Base-by-base conservation (phyloP, 805 yeast genomes). In the Yarrowia phangngaensis region DNA sequence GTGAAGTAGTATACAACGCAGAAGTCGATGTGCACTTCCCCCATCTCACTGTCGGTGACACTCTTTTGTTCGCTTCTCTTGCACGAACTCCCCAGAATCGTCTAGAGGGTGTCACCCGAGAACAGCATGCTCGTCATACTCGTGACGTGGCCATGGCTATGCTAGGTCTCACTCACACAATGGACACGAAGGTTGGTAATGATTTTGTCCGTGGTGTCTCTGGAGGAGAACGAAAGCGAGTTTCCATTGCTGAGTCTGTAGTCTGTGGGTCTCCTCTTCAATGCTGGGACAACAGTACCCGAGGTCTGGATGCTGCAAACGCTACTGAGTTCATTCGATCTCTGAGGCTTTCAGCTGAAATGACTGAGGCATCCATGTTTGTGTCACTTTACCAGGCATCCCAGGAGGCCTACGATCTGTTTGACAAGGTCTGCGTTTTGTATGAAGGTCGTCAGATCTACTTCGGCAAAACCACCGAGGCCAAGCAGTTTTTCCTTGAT, bases 211-310 rank as follows among this genome's bases (percentile, higher is more conserved):
- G 83, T 63, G 85, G 85, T 64, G 78, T 80, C 40, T 78, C 84
- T 29, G 85, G 85, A 59, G 85, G 85, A 65, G 83, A 80, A 65
- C 68, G 85, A 57, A 80, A 80, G 65, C 76, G 85, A 67, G 84
- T 79, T 22, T 78, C 84, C 3, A 73, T 80, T 56, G 84, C 81
- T 3, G 85, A 80, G 63, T 81, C 75, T 3, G 22, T 30, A 8
- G 32, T 40, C n/a, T 47, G 50, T 59, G 69, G 74, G 48, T 80
- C 75, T 8, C 66, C 76, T 7, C 67, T 78, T 20, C 78, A 70
- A 55, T 77, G 82, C 54, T 79, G 80, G 76, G 85, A 79, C 64
- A 80, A 79, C 56, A 80, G 84, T 22, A 80, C 85, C 15, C 72
- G 84, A 64, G 85, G 85, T 62, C 69, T 79, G 54, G 85, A 79